Conservation (phyloP, 2,329 filamentous ascomycete genomes). For the Aspergillus sp. region DNA sequence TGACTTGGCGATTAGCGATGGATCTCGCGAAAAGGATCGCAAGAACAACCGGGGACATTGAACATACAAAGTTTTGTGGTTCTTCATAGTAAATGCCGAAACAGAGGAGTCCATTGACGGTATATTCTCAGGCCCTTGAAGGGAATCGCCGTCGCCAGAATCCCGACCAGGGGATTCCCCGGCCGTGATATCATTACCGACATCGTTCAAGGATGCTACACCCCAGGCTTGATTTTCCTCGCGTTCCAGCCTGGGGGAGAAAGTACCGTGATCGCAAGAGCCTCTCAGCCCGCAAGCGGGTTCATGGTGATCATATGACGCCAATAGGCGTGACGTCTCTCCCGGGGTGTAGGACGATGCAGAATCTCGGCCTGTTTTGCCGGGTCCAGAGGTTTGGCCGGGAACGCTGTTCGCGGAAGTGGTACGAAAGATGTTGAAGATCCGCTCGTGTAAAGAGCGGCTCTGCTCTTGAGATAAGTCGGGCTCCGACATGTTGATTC, state of each 20-base stretch:
- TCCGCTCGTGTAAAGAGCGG: conserved; percentile 32
- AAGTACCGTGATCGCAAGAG: conserved; percentile 70
- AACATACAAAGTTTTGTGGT: conserved; percentile 70
- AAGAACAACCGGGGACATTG: not conserved
- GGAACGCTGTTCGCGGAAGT: conserved; percentile 14
- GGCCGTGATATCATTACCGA: conserved; percentile 34
- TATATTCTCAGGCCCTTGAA: conserved; percentile 61
- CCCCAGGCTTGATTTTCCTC: conserved; percentile 51
- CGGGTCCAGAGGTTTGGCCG: not conserved
- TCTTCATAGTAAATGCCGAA: conserved; percentile 69
- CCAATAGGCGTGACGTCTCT: conserved; percentile 38
- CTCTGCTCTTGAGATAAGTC: conserved; percentile 22
- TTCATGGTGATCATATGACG: conserved; percentile 38
- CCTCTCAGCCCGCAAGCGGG: conserved; percentile 39
- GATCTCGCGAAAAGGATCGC: not conserved
- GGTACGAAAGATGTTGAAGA: conserved; percentile 32
- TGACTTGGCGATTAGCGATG: conserved; percentile 34
- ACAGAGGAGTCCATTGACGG: conserved; percentile 72
- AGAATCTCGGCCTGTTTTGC: not conserved
- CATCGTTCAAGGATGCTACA: conserved; percentile 26
- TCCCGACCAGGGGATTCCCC: conserved; percentile 14
- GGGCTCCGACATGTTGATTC: conserved; percentile 28
- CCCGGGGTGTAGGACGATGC: conserved; percentile 22
- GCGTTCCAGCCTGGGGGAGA: conserved; percentile 66
- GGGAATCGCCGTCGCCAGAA: conserved; percentile 38